phyloP scores from a whole-genome alignment of 441 rosid species.

The Metrosideros polymorpha region DNA sequence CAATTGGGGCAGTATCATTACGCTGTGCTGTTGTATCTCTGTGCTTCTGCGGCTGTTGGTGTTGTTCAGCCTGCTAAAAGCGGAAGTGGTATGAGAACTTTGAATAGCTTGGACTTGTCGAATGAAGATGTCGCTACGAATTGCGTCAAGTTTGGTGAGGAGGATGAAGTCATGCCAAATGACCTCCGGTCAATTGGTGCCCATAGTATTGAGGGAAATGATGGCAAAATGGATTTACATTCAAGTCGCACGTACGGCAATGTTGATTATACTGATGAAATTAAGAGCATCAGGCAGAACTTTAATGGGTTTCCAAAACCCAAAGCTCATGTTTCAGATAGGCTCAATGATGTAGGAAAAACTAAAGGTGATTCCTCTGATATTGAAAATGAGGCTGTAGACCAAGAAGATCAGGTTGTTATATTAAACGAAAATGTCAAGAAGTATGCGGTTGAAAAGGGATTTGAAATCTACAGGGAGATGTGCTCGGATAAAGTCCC shows the following conservation, averaged over 20 bases:
- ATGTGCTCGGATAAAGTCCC: constrained; percentile 39
- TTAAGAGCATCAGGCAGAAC: constrained; percentile 2
- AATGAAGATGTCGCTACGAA: not conserved
- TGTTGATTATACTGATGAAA: not conserved
- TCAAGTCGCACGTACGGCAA: not conserved
- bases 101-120: constrained; percentile 8
- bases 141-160: not conserved
- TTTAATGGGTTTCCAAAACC: constrained; percentile 2
- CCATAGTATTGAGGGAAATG: not conserved
- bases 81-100: constrained; percentile 25
- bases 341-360: not conserved
- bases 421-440: constrained; percentile 33
- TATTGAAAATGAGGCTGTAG: not conserved
- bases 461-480: constrained; percentile 43
- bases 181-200: not conserved
- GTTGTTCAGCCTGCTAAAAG: constrained; percentile 60
- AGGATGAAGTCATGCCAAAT: not conserved
- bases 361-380: not conserved
- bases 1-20: constrained; percentile 44
- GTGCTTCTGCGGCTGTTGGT: constrained; percentile 67
- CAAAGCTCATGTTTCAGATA: not conserved
- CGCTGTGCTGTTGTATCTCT: constrained; percentile 45
- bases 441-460: constrained; percentile 41
- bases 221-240: not conserved
- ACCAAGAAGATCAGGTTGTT: constrained; percentile 13